Evolutionary conservation across 108 stramenopile genomes (phyloP).

Genomic region (Nitzschia sp.): DNA sequence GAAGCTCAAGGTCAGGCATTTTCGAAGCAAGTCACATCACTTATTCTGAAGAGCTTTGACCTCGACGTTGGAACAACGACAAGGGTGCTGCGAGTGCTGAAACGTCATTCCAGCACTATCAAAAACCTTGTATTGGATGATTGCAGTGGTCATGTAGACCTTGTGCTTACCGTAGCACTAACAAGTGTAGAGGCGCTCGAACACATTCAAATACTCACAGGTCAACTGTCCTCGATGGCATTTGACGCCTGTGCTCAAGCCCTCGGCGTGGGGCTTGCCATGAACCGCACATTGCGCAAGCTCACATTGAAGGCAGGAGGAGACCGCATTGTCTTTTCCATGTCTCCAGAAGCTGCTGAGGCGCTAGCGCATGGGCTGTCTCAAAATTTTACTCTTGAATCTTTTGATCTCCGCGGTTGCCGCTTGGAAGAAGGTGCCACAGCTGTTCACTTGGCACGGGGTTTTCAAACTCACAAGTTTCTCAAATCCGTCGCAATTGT

Average conservation of each 20-base stretch:
- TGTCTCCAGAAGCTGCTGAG: constrained; percentile 19
- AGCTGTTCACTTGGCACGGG: constrained; percentile 1
- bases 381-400: neutral
- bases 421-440: constrained; percentile 20
- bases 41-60: constrained; percentile 8
- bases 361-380: constrained; percentile 19
- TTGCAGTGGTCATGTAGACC: constrained; percentile 25
- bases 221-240: neutral
- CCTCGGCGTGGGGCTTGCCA: constrained; percentile 20
- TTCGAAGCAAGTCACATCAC: neutral
- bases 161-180: constrained; percentile 20
- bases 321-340: constrained; percentile 14
- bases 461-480: constrained; percentile 4
- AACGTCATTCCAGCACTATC: neutral
- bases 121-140: constrained; percentile 13
- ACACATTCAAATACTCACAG: neutral
- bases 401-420: constrained; percentile 8
- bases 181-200: constrained; percentile 10
- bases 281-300: neutral
- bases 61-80: constrained; percentile 12
- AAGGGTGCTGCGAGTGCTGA: constrained; percentile 11
- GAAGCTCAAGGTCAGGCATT: neutral
- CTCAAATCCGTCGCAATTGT: constrained; percentile 13
- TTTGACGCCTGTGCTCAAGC: constrained; percentile 26
- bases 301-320: constrained; percentile 13